A percentile compares a stretch with the other conserved stretches of the same genome.
phyloP scores from a whole-genome alignment of 2,329 filamentous ascomycete genomes.

The Trichoderma sp. region DNA sequence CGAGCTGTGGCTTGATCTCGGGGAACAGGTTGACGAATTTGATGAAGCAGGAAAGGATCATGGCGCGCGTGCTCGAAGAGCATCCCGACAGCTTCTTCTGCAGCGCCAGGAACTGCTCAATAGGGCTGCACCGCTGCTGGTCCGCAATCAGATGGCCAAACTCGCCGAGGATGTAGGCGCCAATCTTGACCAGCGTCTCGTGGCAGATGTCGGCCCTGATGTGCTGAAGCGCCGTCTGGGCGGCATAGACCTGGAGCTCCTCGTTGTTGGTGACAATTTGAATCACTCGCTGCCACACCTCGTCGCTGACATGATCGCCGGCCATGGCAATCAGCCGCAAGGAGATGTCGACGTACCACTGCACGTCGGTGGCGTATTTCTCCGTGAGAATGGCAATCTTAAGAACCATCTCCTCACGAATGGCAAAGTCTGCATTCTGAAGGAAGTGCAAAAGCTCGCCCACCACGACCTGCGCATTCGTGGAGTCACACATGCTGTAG shows the following conservation, averaged over 20 bases:
- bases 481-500: slow-evolving; percentile 98
- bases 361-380: slow-evolving; percentile 96
- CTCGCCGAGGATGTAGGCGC: slow-evolving; percentile 91
- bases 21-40: slow-evolving; percentile 99
- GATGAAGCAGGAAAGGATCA: slow-evolving; percentile 92
- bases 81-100: slow-evolving; percentile 87
- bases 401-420: slow-evolving; percentile 97
- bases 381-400: slow-evolving; percentile 98
- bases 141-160: slow-evolving; percentile 97
- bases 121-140: slow-evolving; percentile 86
- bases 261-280: slow-evolving; percentile 99
- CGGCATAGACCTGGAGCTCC: slow-evolving; percentile 93
- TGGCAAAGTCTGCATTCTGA: slow-evolving; percentile 95
- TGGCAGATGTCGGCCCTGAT: slow-evolving; percentile 92
- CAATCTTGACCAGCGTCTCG: slow-evolving; percentile 97
- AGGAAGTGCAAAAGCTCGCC: slow-evolving; percentile 91
- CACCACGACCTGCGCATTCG: slow-evolving; percentile 92
- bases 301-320: slow-evolving; percentile 96
- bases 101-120: slow-evolving; percentile 93
- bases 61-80: slow-evolving; percentile 85
- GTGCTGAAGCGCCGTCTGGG: slow-evolving; percentile 89
- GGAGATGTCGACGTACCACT: slow-evolving; percentile 99
- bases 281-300: slow-evolving; percentile 98
- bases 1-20: slow-evolving; percentile 93
- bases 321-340: slow-evolving; percentile 93